phyloP scores from a whole-genome alignment of 768 basidiomycete genomes.

The Brasilioporus rufonigricans region DNA sequence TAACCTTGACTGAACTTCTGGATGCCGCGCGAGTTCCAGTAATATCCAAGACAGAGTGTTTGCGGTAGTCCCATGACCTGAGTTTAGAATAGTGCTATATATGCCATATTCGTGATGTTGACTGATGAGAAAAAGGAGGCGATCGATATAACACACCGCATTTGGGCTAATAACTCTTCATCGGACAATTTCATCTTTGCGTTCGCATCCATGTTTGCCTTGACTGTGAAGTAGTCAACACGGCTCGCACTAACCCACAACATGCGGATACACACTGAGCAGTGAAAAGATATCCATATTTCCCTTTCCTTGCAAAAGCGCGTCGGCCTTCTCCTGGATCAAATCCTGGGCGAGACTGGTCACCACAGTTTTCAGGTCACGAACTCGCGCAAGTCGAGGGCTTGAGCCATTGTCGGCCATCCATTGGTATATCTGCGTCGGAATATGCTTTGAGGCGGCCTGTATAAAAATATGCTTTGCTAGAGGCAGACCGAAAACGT shows the following conservation, averaged over 20 bases:
- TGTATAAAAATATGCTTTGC: background rate
- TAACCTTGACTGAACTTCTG: constrained; percentile 54
- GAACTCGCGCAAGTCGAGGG: background rate
- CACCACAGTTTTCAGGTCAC: background rate
- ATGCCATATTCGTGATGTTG: background rate
- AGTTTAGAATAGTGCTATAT: constrained; percentile 43
- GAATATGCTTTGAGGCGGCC: background rate
- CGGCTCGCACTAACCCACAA: background rate
- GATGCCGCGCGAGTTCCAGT: constrained; percentile 56
- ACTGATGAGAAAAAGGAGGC: background rate
- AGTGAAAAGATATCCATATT: constrained; percentile 25
- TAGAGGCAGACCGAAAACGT: constrained; percentile 5
- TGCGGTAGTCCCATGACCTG: constrained; percentile 60
- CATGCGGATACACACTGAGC: constrained; percentile 31
- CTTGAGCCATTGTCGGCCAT: background rate
- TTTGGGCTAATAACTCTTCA: constrained; percentile 13
- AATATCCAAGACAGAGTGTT: constrained; percentile 56
- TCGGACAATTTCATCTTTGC: constrained; percentile 15
- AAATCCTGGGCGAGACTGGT: constrained; percentile 4
- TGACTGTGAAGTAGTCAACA: constrained; percentile 9
- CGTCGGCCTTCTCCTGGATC: constrained; percentile 4
- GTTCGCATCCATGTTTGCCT: constrained; percentile 22
- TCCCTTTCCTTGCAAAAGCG: constrained; percentile 12
- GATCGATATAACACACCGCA: constrained; percentile 7
- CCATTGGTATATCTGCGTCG: background rate